Conservation (phyloP, 768 basidiomycete species). For the Omphalotus guepiniiformis region DNA sequence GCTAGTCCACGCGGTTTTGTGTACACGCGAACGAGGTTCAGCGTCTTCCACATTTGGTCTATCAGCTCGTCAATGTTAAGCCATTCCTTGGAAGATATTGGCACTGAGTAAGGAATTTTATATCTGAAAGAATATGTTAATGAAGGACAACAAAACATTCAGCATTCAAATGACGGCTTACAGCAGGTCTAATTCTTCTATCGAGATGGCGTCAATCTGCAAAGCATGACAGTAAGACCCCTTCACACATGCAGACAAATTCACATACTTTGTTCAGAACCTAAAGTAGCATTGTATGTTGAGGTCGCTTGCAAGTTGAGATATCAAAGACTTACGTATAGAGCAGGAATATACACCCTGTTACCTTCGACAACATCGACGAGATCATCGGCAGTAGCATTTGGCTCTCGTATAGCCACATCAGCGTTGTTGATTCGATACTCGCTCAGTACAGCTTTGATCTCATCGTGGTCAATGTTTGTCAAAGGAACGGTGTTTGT, state of each 20-base stretch:
- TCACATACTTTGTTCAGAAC: constrained; percentile 77
- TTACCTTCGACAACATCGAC: constrained; percentile 98
- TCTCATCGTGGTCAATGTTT: constrained; percentile 93
- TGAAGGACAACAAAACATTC: neutral
- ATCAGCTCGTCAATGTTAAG: constrained; percentile 94
- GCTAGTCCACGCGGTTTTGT: constrained; percentile 90
- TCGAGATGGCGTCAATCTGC: constrained; percentile 97
- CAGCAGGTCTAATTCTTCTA: constrained; percentile 94
- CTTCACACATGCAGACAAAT: constrained; percentile 2
- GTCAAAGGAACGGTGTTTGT: constrained; percentile 96
- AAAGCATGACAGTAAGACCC: constrained; percentile 4
- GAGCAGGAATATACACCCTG: constrained; percentile 87
- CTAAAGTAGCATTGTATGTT: constrained; percentile 27
- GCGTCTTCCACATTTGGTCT: constrained; percentile 88
- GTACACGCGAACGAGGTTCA: constrained; percentile 93
- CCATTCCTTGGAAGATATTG: constrained; percentile 92
- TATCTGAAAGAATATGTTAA: constrained; percentile 40
- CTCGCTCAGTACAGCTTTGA: constrained; percentile 91
- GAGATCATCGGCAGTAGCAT: constrained; percentile 90
- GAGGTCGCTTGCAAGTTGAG: constrained; percentile 1
- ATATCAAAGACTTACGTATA: constrained; percentile 61
- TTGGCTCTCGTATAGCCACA: constrained; percentile 88
- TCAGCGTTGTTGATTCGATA: constrained; percentile 88
- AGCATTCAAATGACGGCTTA: constrained; percentile 32
- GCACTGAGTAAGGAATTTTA: constrained; percentile 94